Base-by-base conservation (phyloP, 2,329 filamentous ascomycete species). In the Colletotrichum cordylinicola region DNA sequence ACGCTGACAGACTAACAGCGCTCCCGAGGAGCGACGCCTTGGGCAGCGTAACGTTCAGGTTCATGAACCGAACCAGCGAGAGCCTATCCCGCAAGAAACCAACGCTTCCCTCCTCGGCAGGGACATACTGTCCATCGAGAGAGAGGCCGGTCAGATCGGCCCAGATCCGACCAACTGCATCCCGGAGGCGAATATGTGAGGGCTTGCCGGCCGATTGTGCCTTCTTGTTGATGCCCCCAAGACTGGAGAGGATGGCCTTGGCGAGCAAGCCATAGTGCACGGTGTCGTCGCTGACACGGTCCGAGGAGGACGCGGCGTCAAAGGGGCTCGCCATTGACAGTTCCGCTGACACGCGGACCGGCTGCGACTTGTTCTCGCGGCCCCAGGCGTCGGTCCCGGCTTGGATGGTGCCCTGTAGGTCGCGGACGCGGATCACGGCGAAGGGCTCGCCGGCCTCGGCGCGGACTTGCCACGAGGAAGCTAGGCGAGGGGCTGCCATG, bases 221-320 rank as follows among this genome's bases (percentile, higher is more conserved):
- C 56, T n/a, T 62, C n/a, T 24, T 24, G 13, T 76, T 74, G 27
- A 76, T 61, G 16, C 82, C 77, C 61, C 84, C 82, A 31, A 93
- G 81, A 15, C 85, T 85, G 29, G 83, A 82, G 37, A 93, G 84
- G 16, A 96, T 87, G 0, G 88, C 87, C 84, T 95, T 95, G 85
- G 91, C 93, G 16, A 96, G 87, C 12, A 86, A 88, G 3, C 94
- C 94, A 80, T 96, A 96, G 85, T 96, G 93, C 29, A 95, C 91
- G 3, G 94, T 96, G 81, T 94, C 94, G n/a, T 84, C 83, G 61
- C 91, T 89, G 39, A 96, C 89, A 10, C 85, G 85, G 84, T 96
- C 94, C 6, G 83, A 83, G 2, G 87, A 80, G 0, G 92, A 91
- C 2, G 93, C 91, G 0, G 88, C 86, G 64, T 85, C 85, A 80